A percentile compares a stretch with the other conserved stretches of the same genome.
These are phyloP conservation scores for Delitschia confertaspora DNA, from an alignment of 495 filamentous ascomycete species.

Conservation along the genomic window DNA sequence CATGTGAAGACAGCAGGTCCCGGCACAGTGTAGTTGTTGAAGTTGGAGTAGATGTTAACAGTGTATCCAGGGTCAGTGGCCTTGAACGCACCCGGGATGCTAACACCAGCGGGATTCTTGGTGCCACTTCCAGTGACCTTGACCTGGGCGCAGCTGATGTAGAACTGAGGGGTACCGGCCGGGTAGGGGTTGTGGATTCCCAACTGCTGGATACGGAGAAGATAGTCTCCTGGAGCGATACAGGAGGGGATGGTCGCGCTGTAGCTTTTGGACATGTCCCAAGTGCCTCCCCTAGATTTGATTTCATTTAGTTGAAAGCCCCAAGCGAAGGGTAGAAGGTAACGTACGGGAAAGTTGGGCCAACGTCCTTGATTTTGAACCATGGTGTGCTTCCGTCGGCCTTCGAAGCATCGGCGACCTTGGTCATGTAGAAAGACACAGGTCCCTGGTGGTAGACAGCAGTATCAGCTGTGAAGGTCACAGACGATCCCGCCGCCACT, in stretches of 20 bases:
- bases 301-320: neutral
- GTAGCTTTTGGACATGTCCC: slow-evolving; percentile 35
- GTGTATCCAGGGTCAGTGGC: slow-evolving; percentile 47
- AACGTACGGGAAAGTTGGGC: slow-evolving; percentile 18
- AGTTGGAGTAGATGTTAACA: slow-evolving; percentile 46
- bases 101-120: slow-evolving; percentile 21
- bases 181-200: slow-evolving; percentile 48
- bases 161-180: slow-evolving; percentile 40
- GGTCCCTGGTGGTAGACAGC: slow-evolving; percentile 56
- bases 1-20: slow-evolving; percentile 39
- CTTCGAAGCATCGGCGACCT: slow-evolving; percentile 20
- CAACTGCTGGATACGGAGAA: slow-evolving; percentile 28
- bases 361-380: slow-evolving; percentile 34
- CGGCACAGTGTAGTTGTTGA: slow-evolving; percentile 43
- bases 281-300: slow-evolving; percentile 25
- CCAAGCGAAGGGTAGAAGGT: neutral
- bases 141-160: slow-evolving; percentile 37
- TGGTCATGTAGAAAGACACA: slow-evolving; percentile 41
- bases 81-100: slow-evolving; percentile 49
- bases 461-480: slow-evolving; percentile 41
- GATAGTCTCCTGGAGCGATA: slow-evolving; percentile 27
- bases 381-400: slow-evolving; percentile 27
- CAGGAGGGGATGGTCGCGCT: slow-evolving; percentile 28
- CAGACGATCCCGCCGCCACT: slow-evolving; percentile 43
- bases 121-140: slow-evolving; percentile 24